phyloP scores from a whole-genome alignment of 495 filamentous ascomycete genomes.

The Aspergillus incahuasiensis region DNA sequence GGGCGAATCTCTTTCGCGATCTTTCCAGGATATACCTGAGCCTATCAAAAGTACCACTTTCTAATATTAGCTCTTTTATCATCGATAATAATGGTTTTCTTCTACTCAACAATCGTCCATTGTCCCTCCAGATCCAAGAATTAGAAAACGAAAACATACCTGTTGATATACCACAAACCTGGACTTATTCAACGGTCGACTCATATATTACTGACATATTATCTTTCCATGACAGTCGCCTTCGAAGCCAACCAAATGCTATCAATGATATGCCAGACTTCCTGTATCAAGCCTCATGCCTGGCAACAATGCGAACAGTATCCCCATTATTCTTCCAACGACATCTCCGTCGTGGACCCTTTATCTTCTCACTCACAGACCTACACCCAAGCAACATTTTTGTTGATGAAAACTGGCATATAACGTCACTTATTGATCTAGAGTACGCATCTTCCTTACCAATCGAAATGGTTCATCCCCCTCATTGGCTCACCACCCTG shows the following conservation, averaged over 20 bases:
- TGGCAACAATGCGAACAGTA: slow-evolving; percentile 23
- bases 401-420: slow-evolving; percentile 32
- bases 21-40: slow-evolving; percentile 23
- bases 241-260: slow-evolving; percentile 27
- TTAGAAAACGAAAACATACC: slow-evolving; percentile 29
- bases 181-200: slow-evolving; percentile 26
- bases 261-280: slow-evolving; percentile 21
- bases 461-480: slow-evolving; percentile 25
- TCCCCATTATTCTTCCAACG: slow-evolving; percentile 18
- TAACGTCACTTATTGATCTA: slow-evolving; percentile 27
- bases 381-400: slow-evolving; percentile 34
- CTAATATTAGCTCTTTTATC: slow-evolving; percentile 21
- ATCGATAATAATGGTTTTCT: slow-evolving; percentile 21
- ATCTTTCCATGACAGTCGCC: slow-evolving; percentile 22
- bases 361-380: slow-evolving; percentile 24
- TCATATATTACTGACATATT: slow-evolving; percentile 26
- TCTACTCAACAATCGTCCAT: slow-evolving; percentile 25
- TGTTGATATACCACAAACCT: slow-evolving; percentile 19
- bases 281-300: slow-evolving; percentile 17
- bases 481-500: slow-evolving; percentile 26
- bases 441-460: slow-evolving; percentile 33
- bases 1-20: slow-evolving; percentile 26
- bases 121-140: slow-evolving; percentile 21
- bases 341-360: slow-evolving; percentile 25
- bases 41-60: slow-evolving; percentile 16